phyloP scores from a whole-genome alignment of 306 rosid species.

The Malus orientalis region DNA sequence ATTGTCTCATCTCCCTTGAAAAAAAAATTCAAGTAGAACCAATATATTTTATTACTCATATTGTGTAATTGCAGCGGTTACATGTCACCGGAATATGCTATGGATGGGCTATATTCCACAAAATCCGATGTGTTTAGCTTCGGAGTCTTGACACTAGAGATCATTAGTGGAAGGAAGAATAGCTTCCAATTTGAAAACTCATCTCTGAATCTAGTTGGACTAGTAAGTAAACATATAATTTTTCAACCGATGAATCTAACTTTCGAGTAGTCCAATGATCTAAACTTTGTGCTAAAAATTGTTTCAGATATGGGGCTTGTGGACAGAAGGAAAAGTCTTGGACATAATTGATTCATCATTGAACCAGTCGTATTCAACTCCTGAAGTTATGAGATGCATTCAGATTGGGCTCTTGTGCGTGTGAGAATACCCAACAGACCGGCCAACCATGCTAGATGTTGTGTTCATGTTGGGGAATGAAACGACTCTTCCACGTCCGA shows the following conservation, averaged over 20 bases:
- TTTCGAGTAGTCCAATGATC: not conserved
- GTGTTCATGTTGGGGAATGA: no score
- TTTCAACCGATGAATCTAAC: no score
- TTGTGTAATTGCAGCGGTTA: conserved; percentile 21
- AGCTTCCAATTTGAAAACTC: conserved; percentile 13
- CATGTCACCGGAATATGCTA: conserved; percentile 33
- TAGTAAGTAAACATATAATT: conserved; percentile 7
- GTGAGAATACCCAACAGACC: no score
- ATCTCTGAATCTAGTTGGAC: conserved; percentile 25
- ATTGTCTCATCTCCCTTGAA: not conserved
- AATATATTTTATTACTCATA: not conserved
- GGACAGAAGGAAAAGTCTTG: no score
- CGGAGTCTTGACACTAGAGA: conserved; percentile 25
- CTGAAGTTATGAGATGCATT: not conserved
- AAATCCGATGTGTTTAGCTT: conserved; percentile 30
- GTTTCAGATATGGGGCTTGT: no score
- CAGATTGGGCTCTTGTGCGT: not conserved
- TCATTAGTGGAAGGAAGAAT: conserved; percentile 24
- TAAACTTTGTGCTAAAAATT: not conserved
- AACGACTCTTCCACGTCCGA: no score
- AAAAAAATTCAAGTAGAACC: not conserved
- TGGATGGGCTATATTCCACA: conserved; percentile 26
- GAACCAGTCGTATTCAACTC: no score
- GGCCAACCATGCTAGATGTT: no score
- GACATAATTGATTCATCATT: no score